Evolutionary conservation across 2,329 filamentous ascomycete genomes (phyloP), one percentile per base, ranked within the genome.

Genomic region (Laburnicola sp.): DNA sequence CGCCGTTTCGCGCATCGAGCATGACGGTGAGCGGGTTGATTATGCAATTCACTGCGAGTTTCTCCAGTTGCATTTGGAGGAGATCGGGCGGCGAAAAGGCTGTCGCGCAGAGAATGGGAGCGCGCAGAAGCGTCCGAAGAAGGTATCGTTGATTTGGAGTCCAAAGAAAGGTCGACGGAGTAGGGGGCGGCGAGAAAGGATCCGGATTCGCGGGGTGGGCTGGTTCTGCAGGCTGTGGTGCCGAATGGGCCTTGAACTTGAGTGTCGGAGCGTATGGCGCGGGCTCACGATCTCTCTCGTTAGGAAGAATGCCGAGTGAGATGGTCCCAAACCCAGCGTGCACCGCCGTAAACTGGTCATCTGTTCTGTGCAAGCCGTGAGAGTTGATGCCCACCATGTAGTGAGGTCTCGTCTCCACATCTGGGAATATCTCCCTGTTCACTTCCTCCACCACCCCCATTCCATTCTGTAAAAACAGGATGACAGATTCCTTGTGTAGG

Each of bases 401-500:
- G 48, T 83, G 84, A 2, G 94, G 94, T 25, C 88, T 81, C 0
- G 75, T 77, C 0, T 74, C 69, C 0, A 82, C 78, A 54, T 92
- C 82, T 0, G 83, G 80, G 60, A 96, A 97, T 26, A 95, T 71
- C 8, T 80, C 72, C 30, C 80, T 73, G 62, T 90, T 91, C 35
- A 97, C 80, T 42, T 86, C 81, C 42, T 97, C 91, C n/a, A 91
- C 78, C 1, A 91, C 77, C 0, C 94, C 93, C 72, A 97, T 83
- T 1, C 92, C 91, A 56, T 93, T 89, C 50, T 91, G 87, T 49
- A 95, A 71, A 48, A 96, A 82, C 52, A 88, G 84, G 6, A 96
- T 81, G 0, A 89, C 88, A 1, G 87, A 90, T 26, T 84, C 76
- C 2, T 81, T 76, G 37, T 82, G 79, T n/a, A 95, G 74, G 7